Conservation (phyloP, 345 rosid species). For the Salix arbutifolia region DNA sequence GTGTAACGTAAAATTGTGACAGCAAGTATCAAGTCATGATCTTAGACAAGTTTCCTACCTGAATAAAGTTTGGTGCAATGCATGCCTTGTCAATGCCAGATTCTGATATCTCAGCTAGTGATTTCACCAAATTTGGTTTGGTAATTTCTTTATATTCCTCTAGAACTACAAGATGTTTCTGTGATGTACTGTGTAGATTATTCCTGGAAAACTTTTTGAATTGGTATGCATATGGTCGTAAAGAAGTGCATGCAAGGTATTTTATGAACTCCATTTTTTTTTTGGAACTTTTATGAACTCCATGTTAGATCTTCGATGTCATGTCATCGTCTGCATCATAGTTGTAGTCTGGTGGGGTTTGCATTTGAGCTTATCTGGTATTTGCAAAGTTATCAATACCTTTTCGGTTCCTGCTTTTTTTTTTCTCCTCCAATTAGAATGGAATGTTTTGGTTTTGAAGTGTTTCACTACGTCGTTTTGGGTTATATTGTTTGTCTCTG, state of each 20-base stretch:
- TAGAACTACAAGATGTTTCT: not conserved
- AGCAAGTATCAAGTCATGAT: constrained; percentile 8
- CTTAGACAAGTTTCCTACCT: constrained; percentile 1
- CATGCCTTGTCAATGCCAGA: constrained; percentile 1
- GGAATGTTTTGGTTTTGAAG: no score
- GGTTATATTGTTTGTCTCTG: no score
- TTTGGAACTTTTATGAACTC: not conserved
- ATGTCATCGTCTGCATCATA: not conserved
- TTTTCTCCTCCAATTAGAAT: no score
- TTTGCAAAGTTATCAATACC: no score
- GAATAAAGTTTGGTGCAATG: constrained; percentile 15
- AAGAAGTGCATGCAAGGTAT: no score
- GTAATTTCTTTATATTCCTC: not conserved
- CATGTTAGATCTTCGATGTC: not conserved
- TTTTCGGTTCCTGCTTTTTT: no score
- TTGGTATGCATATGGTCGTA: no score
- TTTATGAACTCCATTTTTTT: no score
- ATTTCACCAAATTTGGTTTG: not conserved
- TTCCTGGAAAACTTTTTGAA: not conserved
- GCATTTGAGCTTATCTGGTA: not conserved
- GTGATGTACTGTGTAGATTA: not conserved
- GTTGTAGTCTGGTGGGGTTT: not conserved
- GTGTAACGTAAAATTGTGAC: constrained; percentile 15
- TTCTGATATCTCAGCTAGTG: not conserved
- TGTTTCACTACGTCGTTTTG: no score